A percentile compares a stretch with the other conserved stretches of the same genome.
Conservation (phyloP, 2,329 filamentous ascomycete species). For the Dryadomyces quercivorus region DNA sequence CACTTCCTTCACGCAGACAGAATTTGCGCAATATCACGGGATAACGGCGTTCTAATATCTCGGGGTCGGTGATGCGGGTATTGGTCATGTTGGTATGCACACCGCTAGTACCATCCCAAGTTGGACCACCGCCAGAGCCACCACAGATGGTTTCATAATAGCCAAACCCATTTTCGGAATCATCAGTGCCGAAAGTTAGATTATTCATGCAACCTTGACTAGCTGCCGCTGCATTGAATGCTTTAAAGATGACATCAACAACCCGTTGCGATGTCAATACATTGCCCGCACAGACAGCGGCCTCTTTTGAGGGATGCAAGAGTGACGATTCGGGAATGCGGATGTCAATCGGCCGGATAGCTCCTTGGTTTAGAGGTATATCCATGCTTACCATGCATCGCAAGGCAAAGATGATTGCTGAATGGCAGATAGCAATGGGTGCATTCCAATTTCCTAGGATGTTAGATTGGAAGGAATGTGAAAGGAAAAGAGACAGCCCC, state of each 20-base stretch:
- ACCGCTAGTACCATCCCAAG: constrained; percentile 18
- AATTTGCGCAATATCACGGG: constrained; percentile 22
- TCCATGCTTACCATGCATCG: constrained; percentile 22
- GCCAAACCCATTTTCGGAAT: constrained; percentile 12
- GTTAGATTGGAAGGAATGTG: neutral
- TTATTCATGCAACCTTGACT: constrained; percentile 21
- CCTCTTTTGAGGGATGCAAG: constrained; percentile 18
- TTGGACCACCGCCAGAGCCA: constrained; percentile 20
- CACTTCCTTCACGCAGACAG: constrained; percentile 17
- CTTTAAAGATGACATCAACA: constrained; percentile 17
- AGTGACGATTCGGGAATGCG: constrained; percentile 19
- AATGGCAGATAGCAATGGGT: constrained; percentile 11
- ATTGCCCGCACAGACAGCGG: constrained; percentile 29
- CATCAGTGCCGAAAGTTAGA: constrained; percentile 20
- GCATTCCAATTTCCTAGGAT: neutral
- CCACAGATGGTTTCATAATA: constrained; percentile 21
- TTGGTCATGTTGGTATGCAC: constrained; percentile 21
- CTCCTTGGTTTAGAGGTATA: constrained; percentile 27
- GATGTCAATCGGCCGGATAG: constrained; percentile 22
- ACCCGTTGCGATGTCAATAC: constrained; percentile 19
- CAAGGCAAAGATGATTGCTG: constrained; percentile 26
- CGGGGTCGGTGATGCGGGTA: constrained; percentile 20
- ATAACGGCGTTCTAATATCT: constrained; percentile 23
- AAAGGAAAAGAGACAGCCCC: constrained; percentile 3
- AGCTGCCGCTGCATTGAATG: constrained; percentile 17